Evolutionary conservation across 1,284 basidiomycete genomes (phyloP).

Genomic region (Heterobasidion parviporum): DNA sequence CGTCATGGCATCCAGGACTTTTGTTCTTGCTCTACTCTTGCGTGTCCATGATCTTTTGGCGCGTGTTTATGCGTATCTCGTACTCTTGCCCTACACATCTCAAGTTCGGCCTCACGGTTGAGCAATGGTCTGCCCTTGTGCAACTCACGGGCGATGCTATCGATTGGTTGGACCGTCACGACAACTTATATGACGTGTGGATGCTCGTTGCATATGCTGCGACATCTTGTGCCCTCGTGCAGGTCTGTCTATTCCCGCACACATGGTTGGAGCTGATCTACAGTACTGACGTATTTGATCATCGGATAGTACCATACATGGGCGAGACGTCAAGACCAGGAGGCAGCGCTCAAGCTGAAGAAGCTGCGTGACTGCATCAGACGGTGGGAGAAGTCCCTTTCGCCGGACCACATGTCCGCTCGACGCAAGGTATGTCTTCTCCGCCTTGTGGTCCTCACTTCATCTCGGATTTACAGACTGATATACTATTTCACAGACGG

Average conservation of each 20-base stretch:
- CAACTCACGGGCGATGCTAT: conserved; percentile 72
- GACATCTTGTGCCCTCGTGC: conserved; percentile 86
- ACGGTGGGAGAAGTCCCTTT: conserved; percentile 75
- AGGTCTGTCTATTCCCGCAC: conserved; percentile 43
- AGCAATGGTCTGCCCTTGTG: conserved; percentile 73
- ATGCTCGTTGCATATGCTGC: conserved; percentile 80
- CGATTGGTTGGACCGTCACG: conserved; percentile 83
- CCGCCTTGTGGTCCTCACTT: background rate
- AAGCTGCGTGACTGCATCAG: conserved; percentile 77
- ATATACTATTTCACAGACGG: conserved; percentile 48
- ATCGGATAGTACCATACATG: conserved; percentile 79
- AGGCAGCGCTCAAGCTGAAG: conserved; percentile 67
- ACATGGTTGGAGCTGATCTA: background rate
- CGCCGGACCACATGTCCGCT: conserved; percentile 85
- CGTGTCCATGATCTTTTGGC: conserved; percentile 86
- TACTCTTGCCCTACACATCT: conserved; percentile 82
- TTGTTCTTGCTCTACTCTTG: conserved; percentile 83
- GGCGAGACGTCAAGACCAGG: conserved; percentile 73
- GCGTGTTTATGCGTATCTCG: conserved; percentile 91
- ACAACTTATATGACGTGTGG: conserved; percentile 80
- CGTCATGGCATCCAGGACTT: conserved; percentile 42
- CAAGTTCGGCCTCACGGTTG: conserved; percentile 74
- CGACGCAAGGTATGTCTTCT: conserved; percentile 59
- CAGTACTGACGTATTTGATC: conserved; percentile 2
- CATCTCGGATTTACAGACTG: conserved; percentile 13